Evolutionary conservation across 1,284 basidiomycete genomes (phyloP).

Genomic region (Ganoderma sp.): DNA sequence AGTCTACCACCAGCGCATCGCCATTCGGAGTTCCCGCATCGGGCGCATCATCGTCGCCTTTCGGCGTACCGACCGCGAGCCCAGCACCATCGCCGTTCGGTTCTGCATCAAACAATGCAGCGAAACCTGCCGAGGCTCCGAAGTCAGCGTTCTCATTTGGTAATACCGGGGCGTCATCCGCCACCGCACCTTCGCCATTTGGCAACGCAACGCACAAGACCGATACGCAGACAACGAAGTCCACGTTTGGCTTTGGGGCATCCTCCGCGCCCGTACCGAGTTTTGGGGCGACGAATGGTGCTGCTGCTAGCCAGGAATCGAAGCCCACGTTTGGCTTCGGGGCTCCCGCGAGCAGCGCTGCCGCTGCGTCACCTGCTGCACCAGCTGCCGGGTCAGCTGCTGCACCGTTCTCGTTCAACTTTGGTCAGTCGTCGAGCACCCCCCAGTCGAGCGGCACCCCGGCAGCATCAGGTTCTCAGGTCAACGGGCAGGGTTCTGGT

Average conservation of each 20-base stretch:
- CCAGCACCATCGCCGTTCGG: conserved; percentile 22
- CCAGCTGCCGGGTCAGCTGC: conserved; percentile 22
- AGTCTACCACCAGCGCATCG: conserved; percentile 6
- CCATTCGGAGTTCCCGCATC: conserved; percentile 15
- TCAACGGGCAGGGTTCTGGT: conserved; percentile 29
- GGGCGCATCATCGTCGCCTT: conserved; percentile 4
- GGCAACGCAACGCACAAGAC: conserved; percentile 4
- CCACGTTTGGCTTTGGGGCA: conserved; percentile 12
- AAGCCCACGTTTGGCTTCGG: conserved; percentile 16
- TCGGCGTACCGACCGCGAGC: conserved; percentile 8
- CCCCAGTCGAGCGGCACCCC: conserved; percentile 18
- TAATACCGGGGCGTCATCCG: background rate
- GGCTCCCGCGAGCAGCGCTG: background rate
- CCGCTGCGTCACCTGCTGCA: background rate
- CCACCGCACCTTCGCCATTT: conserved; percentile 3
- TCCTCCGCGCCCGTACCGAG: conserved; percentile 11
- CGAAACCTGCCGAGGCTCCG: conserved; percentile 23
- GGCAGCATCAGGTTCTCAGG: background rate
- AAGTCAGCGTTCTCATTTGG: conserved; percentile 29
- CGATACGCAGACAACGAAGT: conserved; percentile 11
- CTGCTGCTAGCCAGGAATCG: conserved; percentile 4
- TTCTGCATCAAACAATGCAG: conserved; percentile 7
- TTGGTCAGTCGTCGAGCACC: conserved; percentile 26
- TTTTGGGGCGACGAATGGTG: conserved; percentile 12
- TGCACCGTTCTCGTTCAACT: conserved; percentile 33